Evolutionary conservation across 306 rosid genomes (phyloP).

Genomic region (Cicer pinnatifidum): DNA sequence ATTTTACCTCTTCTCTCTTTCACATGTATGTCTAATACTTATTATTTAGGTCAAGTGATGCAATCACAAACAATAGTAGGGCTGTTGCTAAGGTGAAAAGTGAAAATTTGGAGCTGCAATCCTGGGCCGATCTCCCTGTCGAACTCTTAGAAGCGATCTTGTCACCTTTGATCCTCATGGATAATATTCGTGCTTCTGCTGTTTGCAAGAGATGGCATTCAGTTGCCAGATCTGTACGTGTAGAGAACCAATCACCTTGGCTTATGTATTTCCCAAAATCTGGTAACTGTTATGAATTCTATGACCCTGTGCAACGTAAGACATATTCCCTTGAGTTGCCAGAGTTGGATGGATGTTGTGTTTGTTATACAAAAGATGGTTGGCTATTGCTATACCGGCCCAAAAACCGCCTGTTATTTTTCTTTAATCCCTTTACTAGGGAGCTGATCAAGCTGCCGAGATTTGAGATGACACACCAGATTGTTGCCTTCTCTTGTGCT

Average conservation of each 20-base stretch:
- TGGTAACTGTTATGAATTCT: constrained; percentile 63
- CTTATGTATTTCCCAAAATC: constrained; percentile 75
- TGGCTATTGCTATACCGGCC: constrained; percentile 69
- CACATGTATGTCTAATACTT: constrained; percentile 4
- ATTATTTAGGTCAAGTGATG: constrained; percentile 63
- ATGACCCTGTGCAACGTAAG: constrained; percentile 71
- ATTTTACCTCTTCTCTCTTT: constrained; percentile 8
- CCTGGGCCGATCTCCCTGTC: constrained; percentile 72
- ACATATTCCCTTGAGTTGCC: constrained; percentile 61
- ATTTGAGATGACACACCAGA: constrained; percentile 63
- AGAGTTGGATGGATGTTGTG: constrained; percentile 66
- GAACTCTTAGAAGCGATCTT: constrained; percentile 67
- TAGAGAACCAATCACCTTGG: constrained; percentile 71
- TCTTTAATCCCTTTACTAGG: constrained; percentile 73
- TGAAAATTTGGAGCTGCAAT: constrained; percentile 54
- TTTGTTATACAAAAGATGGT: constrained; percentile 77
- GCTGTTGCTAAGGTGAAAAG: constrained; percentile 42
- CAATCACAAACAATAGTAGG: constrained; percentile 42
- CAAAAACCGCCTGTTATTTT: constrained; percentile 52
- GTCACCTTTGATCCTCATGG: constrained; percentile 53
- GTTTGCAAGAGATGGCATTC: constrained; percentile 80
- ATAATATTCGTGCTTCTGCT: constrained; percentile 65
- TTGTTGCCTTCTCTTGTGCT: constrained; percentile 78
- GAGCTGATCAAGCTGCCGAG: constrained; percentile 69
- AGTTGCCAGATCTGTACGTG: constrained; percentile 63